Evolutionary conservation across 352 stramenopile species (phyloP), one percentile per base, ranked within the genome.

Genomic region (Phytopythium ostracodes): DNA sequence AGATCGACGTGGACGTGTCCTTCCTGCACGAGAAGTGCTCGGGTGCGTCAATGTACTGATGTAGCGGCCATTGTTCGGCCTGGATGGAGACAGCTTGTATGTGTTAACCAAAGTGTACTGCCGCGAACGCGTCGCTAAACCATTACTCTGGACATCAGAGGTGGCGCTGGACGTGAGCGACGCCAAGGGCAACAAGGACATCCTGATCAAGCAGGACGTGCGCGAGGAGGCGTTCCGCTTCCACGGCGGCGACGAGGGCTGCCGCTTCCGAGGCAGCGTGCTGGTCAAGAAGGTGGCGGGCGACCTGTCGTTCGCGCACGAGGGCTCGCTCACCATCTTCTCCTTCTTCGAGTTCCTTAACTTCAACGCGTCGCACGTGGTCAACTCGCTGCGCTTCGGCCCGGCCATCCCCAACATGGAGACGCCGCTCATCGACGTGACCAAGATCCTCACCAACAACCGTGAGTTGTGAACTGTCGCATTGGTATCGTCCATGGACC

Each of bases 261-360:
- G 87, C 64, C 84, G 87, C 65, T 82, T 94, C 49, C 66, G 75
- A 17, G 87, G 87, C 62, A 70, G 67, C 4, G 81, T 88, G 25
- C 75, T 88, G 40, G 70, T 96, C 55, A 80, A 94, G 54, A 96
- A 96, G 58, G 80, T 94, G 56, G 84, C 83, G 29, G 87, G 83
- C 6, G 84, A 93, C 62, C 75, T 96, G 62, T 91, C 80, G 62
- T 96, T 96, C 51, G 85, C 80, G n/a, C 87, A 96, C 61, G 80
- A 85, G 58, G 87, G 87, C 38, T 89, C 84, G 66, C 68, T 96
- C 65, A 92, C 85, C 43, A 85, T 96, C 61, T 94, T 94, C 66
- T 92, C 80, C 50, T 92, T 94, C 62, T 74, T 83, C 59, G 84
- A 96, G 44, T 94, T 96, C 61, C 81, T 96, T 71, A 89, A 92